These are phyloP conservation scores for Telopea speciosissima DNA, from an alignment of 177 flowering plant species.

Conservation along the genomic window DNA sequence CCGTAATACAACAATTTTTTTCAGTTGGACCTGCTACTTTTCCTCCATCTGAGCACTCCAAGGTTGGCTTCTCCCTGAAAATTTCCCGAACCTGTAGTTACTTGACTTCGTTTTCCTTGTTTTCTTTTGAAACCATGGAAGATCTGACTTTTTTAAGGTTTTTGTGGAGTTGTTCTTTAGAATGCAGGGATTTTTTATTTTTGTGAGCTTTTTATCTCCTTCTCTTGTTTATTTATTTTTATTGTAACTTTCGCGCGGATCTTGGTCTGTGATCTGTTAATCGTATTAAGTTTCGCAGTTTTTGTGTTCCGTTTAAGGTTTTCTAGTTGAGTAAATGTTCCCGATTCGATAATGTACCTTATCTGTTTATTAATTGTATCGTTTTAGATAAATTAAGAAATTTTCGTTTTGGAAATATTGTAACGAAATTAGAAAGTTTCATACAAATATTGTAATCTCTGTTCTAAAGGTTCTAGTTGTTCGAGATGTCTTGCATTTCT, in stretches of 20 bases:
- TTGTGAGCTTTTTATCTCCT: neutral
- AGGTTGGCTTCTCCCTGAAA: constrained; percentile 9
- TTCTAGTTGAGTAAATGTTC: neutral
- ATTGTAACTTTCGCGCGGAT: neutral
- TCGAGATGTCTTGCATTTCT: neutral
- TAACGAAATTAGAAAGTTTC: neutral
- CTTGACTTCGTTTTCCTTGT: neutral
- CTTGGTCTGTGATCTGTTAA: neutral
- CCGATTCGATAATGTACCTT: constrained; percentile 3
- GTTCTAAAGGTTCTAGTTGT: neutral
- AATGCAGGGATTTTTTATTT: neutral
- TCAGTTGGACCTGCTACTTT: neutral
- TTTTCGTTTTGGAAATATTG: neutral
- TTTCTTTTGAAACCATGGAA: neutral
- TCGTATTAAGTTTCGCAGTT: neutral
- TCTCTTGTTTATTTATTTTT: neutral
- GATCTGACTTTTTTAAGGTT: neutral
- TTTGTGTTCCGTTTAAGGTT: neutral
- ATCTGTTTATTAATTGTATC: neutral
- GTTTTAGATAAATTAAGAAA: neutral
- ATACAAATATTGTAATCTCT: neutral
- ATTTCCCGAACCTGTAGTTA: neutral
- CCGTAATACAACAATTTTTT: constrained; percentile 2
- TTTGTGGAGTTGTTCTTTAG: neutral
- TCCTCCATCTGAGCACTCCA: neutral